Evolutionary conservation across 2,329 filamentous ascomycete genomes (phyloP).

Genomic region (Fusarium transvaalense): DNA sequence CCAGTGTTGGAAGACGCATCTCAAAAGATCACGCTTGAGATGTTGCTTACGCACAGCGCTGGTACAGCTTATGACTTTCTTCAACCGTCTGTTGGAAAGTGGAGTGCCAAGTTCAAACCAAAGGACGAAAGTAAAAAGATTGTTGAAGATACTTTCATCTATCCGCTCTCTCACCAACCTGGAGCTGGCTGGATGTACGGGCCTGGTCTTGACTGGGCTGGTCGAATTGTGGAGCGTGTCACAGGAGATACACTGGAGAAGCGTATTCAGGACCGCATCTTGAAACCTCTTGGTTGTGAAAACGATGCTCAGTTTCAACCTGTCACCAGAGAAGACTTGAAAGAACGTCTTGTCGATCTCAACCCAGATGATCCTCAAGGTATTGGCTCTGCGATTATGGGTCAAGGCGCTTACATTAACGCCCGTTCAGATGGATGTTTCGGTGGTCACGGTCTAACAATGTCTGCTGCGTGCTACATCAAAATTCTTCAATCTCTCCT

Average conservation of each 20-base stretch:
- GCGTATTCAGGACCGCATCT: conserved; percentile 59
- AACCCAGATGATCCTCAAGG: conserved; percentile 55
- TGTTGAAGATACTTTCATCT: conserved; percentile 58
- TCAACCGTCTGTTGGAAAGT: conserved; percentile 52
- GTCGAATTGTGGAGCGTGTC: conserved; percentile 62
- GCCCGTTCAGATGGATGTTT: conserved; percentile 53
- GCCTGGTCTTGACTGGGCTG: conserved; percentile 64
- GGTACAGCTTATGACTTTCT: conserved; percentile 62
- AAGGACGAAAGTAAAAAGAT: conserved; percentile 39
- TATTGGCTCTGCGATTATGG: conserved; percentile 53
- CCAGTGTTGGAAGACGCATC: conserved; percentile 52
- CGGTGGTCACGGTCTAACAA: conserved; percentile 60
- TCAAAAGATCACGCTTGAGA: conserved; percentile 61
- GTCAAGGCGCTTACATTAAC: conserved; percentile 52
- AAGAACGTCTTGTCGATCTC: conserved; percentile 53
- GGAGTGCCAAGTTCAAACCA: conserved; percentile 50
- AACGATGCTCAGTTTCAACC: conserved; percentile 56
- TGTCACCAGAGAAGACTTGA: conserved; percentile 53
- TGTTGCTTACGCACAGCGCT: conserved; percentile 65
- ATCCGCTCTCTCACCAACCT: conserved; percentile 64
- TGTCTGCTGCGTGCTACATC: conserved; percentile 56
- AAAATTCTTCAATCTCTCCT: conserved; percentile 62
- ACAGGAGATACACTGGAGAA: conserved; percentile 59
- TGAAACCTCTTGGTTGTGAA: conserved; percentile 58
- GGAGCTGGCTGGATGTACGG: conserved; percentile 65